A percentile compares a stretch with the other conserved stretches of the same genome.
phyloP scores from a whole-genome alignment of 306 rosid species.

The Dryas alaskensis region DNA sequence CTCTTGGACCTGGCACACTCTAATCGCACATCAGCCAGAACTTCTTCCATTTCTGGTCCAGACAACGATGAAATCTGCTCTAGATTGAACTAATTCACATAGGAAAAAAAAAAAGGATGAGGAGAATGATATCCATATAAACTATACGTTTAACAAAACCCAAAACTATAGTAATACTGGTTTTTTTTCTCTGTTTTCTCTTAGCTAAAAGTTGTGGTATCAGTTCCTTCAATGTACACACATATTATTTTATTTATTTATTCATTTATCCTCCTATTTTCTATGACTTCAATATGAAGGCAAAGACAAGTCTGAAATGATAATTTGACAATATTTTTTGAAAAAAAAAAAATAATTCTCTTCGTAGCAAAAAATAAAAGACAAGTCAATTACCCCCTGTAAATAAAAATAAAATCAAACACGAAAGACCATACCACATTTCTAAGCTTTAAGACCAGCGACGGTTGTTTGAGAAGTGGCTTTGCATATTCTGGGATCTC shows the following conservation, averaged over 20 bases:
- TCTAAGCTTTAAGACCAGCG: constrained; percentile 66
- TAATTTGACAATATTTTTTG: not conserved
- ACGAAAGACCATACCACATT: constrained; percentile 64
- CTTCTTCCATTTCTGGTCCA: constrained; percentile 59
- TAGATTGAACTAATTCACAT: constrained; percentile 50
- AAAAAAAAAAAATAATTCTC: not conserved
- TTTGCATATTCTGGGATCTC: constrained; percentile 73
- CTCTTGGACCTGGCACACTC: constrained; percentile 86
- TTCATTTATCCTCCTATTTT: not conserved
- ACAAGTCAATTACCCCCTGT: too few species aligned
- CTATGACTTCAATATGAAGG: not conserved
- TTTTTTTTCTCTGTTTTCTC: not conserved
- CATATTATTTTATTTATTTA: not conserved
- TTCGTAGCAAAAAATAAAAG: too few species aligned
- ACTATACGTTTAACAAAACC: not conserved
- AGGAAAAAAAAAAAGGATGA: not conserved
- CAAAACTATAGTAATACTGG: not conserved
- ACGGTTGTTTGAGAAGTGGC: constrained; percentile 71
- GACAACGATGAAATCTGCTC: constrained; percentile 47
- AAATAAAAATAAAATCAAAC: not conserved
- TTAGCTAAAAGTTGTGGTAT: not conserved
- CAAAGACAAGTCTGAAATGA: not conserved
- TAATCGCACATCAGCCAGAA: constrained; percentile 78
- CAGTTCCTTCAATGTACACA: not conserved
- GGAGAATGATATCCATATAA: constrained; percentile 18